phyloP scores from a whole-genome alignment of 139 green algal species.

The Closterium sp. region DNA sequence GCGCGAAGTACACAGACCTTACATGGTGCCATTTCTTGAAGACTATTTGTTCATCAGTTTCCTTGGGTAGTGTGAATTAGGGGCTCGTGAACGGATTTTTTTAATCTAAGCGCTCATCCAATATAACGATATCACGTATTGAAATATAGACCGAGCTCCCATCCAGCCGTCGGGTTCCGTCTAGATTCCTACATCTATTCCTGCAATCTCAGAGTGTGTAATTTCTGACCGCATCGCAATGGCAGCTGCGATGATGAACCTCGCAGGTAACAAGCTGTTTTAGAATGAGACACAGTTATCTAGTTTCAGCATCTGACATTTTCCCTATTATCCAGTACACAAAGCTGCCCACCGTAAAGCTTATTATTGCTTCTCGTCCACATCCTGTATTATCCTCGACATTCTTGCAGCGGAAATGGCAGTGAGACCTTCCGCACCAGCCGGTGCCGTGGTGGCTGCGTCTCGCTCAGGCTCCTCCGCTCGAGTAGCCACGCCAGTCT shows the following conservation, averaged over 20 bases:
- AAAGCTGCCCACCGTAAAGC: background rate
- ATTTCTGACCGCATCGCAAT: background rate
- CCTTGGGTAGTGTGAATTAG: background rate
- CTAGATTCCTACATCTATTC: background rate
- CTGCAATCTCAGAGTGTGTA: background rate
- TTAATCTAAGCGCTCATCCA: background rate
- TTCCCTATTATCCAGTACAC: background rate
- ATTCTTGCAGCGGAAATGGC: background rate
- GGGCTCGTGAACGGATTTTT: background rate
- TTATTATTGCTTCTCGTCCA: background rate
- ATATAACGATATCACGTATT: background rate
- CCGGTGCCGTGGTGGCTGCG: background rate
- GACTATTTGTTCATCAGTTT: background rate
- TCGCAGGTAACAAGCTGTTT: background rate
- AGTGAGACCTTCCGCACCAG: background rate
- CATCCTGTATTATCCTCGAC: background rate
- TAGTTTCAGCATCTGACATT: background rate
- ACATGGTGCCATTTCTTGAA: background rate
- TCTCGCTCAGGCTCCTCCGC: background rate
- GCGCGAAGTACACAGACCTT: background rate
- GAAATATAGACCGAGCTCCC: too few species aligned
- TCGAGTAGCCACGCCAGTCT: background rate
- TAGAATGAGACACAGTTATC: background rate
- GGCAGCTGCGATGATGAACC: background rate
- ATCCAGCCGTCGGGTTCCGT: background rate